These are phyloP conservation scores for Leccinum huronense DNA, from an alignment of 1,284 basidiomycete species.

Conservation along the genomic window DNA sequence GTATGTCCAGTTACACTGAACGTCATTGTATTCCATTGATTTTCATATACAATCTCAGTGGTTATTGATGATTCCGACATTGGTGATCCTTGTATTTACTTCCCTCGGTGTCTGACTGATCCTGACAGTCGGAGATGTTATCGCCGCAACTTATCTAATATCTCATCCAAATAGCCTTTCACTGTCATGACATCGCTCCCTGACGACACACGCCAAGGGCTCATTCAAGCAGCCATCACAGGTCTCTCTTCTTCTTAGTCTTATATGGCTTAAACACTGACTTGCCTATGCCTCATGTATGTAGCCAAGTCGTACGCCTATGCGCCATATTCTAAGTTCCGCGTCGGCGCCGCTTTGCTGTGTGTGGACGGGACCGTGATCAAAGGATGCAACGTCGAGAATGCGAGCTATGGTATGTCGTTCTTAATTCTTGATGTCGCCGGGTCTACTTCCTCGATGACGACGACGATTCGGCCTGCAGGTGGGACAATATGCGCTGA, in stretches of 20 bases:
- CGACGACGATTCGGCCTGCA: constrained; percentile 27
- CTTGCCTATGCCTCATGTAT: constrained; percentile 23
- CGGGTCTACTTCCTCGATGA: background rate
- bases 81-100: too few relatives aligned
- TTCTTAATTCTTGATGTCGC: background rate
- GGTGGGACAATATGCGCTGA: constrained; percentile 86
- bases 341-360: constrained; percentile 84
- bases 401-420: constrained; percentile 78
- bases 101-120: too few relatives aligned
- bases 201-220: background rate
- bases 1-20: too few relatives aligned
- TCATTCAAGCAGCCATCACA: constrained; percentile 1
- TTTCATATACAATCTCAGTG: too few relatives aligned
- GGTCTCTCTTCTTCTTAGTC: background rate
- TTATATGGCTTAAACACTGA: background rate
- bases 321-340: constrained; percentile 81
- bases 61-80: too few relatives aligned
- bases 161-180: background rate
- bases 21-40: too few relatives aligned
- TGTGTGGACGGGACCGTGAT: constrained; percentile 69
- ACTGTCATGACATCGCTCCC: background rate
- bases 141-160: background rate
- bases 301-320: constrained; percentile 67
- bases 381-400: constrained; percentile 88
- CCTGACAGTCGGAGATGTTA: background rate